Percentiles rank a stretch among this genome's conserved stretches.
phyloP scores from a whole-genome alignment of 352 stramenopile genomes.

The Thalassiosira oceanica region DNA sequence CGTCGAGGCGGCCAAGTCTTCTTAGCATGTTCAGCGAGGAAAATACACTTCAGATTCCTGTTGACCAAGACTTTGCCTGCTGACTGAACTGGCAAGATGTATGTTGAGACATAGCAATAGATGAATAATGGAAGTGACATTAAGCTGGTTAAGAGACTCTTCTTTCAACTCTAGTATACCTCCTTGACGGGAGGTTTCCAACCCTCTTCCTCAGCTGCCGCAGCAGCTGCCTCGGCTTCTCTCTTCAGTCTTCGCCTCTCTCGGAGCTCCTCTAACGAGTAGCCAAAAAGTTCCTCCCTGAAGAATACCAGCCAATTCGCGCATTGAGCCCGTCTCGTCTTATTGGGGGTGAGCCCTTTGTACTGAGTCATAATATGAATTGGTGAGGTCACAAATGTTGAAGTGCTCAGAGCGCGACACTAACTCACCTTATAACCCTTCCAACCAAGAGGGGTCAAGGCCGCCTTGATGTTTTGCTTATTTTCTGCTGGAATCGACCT shows the following conservation, averaged over 20 bases:
- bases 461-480: constrained; percentile 80
- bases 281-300: constrained; percentile 77
- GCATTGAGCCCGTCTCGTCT: constrained; percentile 84
- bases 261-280: constrained; percentile 75
- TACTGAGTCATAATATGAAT: constrained; percentile 28
- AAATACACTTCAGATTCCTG: no score
- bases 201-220: constrained; percentile 8
- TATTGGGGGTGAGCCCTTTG: constrained; percentile 84
- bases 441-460: constrained; percentile 80
- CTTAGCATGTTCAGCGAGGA: no score
- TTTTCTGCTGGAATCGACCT: constrained; percentile 72
- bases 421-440: constrained; percentile 70
- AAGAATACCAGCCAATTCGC: constrained; percentile 82
- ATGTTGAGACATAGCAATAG: no score
- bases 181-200: constrained; percentile 72
- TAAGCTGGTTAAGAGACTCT: no score
- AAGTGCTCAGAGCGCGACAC: background rate
- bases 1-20: no score
- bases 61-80: no score
- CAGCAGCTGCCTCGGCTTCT: constrained; percentile 44
- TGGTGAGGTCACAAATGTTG: constrained; percentile 3
- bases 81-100: no score
- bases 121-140: no score
- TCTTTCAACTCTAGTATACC: constrained; percentile 70
- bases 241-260: constrained; percentile 53